Conservation (phyloP, 345 rosid species). For the Brassica nigra region DNA sequence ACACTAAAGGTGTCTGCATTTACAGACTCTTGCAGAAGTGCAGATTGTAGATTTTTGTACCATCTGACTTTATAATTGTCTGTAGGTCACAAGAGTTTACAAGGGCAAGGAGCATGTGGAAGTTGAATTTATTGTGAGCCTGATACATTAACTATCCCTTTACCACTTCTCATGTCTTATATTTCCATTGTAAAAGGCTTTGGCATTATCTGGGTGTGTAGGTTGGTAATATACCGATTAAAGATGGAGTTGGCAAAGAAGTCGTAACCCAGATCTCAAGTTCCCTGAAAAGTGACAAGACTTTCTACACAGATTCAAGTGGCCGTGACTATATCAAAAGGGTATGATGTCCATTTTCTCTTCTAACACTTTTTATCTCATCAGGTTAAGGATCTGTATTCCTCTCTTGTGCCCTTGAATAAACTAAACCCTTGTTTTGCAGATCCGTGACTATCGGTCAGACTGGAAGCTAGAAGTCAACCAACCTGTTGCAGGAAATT, state of each 20-base stretch:
- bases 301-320: constrained; percentile 82
- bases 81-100: constrained; percentile 81
- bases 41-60: constrained; percentile 21
- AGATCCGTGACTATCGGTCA: constrained; percentile 88
- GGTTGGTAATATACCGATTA: constrained; percentile 75
- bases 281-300: constrained; percentile 54
- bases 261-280: constrained; percentile 68
- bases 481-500: constrained; percentile 93
- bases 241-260: constrained; percentile 76
- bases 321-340: constrained; percentile 82
- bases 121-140: constrained; percentile 88
- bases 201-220: constrained; percentile 31
- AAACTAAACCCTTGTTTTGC: constrained; percentile 33
- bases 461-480: constrained; percentile 95
- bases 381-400: constrained; percentile 1
- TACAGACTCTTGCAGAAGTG: constrained; percentile 2
- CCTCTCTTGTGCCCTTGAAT: constrained; percentile 8
- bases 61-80: constrained; percentile 10
- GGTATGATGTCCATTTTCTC: constrained; percentile 43
- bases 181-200: constrained; percentile 3
- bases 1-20: not conserved
- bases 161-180: constrained; percentile 7
- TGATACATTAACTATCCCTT: constrained; percentile 24
- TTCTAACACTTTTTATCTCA: not conserved
- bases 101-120: constrained; percentile 88